phyloP scores from a whole-genome alignment of 2,329 filamentous ascomycete genomes.

The Lithohypha guttulata region DNA sequence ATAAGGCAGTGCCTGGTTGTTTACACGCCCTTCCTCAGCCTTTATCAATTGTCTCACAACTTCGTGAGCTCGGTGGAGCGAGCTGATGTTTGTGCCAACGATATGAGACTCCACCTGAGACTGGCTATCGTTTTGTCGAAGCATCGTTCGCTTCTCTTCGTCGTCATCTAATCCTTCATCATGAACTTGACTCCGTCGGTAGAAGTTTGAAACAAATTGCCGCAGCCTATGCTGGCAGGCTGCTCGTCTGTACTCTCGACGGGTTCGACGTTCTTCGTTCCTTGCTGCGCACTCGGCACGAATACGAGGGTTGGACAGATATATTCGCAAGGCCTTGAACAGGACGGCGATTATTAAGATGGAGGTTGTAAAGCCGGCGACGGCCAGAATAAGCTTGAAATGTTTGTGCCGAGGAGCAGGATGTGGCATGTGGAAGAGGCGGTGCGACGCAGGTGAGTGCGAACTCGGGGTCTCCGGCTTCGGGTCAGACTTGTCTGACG shows the following conservation, averaged over 20 bases:
- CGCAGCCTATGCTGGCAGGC: slow-evolving; percentile 42
- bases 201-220: slow-evolving; percentile 38
- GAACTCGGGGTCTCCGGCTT: slow-evolving; percentile 5
- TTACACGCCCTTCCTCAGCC: slow-evolving; percentile 27
- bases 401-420: slow-evolving; percentile 5
- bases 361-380: background rate
- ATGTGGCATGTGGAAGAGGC: slow-evolving; percentile 5
- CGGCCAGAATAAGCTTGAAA: slow-evolving; percentile 5
- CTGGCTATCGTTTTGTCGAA: background rate
- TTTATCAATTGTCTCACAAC: slow-evolving; percentile 41
- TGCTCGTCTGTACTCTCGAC: slow-evolving; percentile 42
- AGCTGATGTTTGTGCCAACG: slow-evolving; percentile 5
- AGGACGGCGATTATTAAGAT: background rate
- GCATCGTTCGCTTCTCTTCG: slow-evolving; percentile 39
- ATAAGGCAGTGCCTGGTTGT: slow-evolving; percentile 8
- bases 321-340: slow-evolving; percentile 3
- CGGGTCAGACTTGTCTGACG: too few relatives aligned
- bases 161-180: slow-evolving; percentile 31
- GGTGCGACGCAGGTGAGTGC: slow-evolving; percentile 2
- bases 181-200: slow-evolving; percentile 5
- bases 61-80: slow-evolving; percentile 42
- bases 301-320: slow-evolving; percentile 4
- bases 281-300: slow-evolving; percentile 43
- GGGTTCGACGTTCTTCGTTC: slow-evolving; percentile 44
- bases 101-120: slow-evolving; percentile 11